A percentile compares a stretch with the other conserved stretches of the same genome.
Evolutionary conservation across 1,139 yeast species (phyloP).

Genomic region (Suhomyces wounanorum): DNA sequence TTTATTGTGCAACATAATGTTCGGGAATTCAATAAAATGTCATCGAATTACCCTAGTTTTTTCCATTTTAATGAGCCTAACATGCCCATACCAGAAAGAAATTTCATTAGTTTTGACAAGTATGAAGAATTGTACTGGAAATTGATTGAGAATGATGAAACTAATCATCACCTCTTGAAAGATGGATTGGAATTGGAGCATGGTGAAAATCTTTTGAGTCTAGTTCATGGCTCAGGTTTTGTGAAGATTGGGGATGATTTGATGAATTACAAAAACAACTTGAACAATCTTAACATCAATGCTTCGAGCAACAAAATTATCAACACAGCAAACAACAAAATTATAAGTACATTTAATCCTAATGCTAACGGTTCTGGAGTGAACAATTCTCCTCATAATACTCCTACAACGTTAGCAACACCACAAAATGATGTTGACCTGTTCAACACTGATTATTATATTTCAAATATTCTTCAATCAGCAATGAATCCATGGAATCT

Average conservation of each 20-base stretch:
- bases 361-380: neutral
- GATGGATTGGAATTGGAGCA: conserved; percentile 36
- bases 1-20: conserved; percentile 28
- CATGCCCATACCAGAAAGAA: conserved; percentile 23
- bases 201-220: conserved; percentile 29
- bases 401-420: neutral
- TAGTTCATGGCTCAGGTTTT: conserved; percentile 29
- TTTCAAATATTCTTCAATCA: conserved; percentile 23
- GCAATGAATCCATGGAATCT: conserved; percentile 67
- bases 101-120: conserved; percentile 25
- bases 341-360: conserved; percentile 5
- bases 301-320: conserved; percentile 15
- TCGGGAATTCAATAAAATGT: conserved; percentile 18
- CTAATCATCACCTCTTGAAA: conserved; percentile 11
- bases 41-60: conserved; percentile 13
- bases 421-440: conserved; percentile 19
- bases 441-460: conserved; percentile 26
- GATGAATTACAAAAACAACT: conserved; percentile 23
- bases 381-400: neutral
- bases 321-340: conserved; percentile 14
- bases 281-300: conserved; percentile 19
- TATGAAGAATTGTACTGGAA: conserved; percentile 52
- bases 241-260: conserved; percentile 31
- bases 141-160: conserved; percentile 32
- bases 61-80: conserved; percentile 15